Evolutionary conservation across 352 stramenopile genomes (phyloP).

Genomic region (Globisporangium orthogonon): DNA sequence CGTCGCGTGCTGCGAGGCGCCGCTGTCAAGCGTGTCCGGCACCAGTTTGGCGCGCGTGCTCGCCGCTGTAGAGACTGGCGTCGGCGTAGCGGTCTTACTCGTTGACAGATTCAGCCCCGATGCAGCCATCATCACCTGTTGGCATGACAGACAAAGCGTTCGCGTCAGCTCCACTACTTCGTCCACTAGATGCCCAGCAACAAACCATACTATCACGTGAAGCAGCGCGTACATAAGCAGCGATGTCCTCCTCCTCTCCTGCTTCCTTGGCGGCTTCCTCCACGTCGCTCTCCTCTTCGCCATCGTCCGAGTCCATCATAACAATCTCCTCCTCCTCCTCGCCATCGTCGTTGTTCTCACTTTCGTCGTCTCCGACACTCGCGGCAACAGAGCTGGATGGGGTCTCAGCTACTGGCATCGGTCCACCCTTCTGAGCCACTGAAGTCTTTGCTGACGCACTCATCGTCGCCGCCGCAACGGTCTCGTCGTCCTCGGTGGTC

Average conservation of each 20-base stretch:
- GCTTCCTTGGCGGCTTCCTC: constrained; percentile 12
- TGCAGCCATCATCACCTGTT: constrained; percentile 33
- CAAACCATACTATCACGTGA: too few species aligned
- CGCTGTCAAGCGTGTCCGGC: constrained; percentile 61
- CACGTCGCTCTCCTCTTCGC: constrained; percentile 20
- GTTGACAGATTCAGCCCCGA: constrained; percentile 36
- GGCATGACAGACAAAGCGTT: not conserved
- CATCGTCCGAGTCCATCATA: constrained; percentile 38
- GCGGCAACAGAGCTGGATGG: not conserved
- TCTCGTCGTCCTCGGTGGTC: constrained; percentile 8
- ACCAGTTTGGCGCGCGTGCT: constrained; percentile 20
- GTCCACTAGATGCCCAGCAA: not conserved
- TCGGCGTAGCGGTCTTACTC: not conserved
- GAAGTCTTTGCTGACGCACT: not conserved
- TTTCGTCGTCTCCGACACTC: constrained; percentile 1
- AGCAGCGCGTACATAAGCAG: constrained; percentile 23
- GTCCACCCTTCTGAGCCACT: not conserved
- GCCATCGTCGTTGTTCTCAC: not conserved
- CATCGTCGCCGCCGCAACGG: not conserved
- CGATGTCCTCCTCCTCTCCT: constrained; percentile 39
- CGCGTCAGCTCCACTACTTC: too few species aligned
- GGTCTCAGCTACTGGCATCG: not conserved
- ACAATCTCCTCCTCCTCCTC: constrained; percentile 38
- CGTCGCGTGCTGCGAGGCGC: constrained; percentile 35
- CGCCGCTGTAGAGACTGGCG: not conserved